A percentile compares a stretch with the other conserved stretches of the same genome.
These are phyloP conservation scores for Xylaria scruposa DNA, from an alignment of 495 filamentous ascomycete species.

Conservation along the genomic window DNA sequence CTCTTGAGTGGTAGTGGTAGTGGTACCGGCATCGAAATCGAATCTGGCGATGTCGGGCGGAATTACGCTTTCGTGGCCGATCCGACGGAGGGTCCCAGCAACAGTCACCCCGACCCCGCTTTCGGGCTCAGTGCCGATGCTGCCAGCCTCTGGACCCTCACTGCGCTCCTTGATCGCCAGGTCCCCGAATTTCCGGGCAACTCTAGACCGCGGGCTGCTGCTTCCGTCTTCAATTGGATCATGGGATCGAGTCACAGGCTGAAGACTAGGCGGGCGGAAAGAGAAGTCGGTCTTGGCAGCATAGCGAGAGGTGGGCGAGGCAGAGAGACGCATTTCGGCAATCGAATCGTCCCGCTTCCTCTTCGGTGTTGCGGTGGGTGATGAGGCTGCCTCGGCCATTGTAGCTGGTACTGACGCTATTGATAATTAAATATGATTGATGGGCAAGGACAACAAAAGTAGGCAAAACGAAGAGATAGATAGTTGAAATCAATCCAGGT, in stretches of 20 bases:
- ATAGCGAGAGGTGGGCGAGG: conserved; percentile 27
- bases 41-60: conserved; percentile 33
- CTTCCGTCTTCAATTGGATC: conserved; percentile 46
- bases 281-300: conserved; percentile 41
- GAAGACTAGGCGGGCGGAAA: conserved; percentile 41
- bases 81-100: neutral
- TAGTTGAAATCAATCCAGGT: neutral
- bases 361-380: conserved; percentile 52
- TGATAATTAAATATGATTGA: neutral
- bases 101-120: conserved; percentile 50
- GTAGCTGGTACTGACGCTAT: neutral
- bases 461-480: neutral
- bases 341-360: conserved; percentile 50
- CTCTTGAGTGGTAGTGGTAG: conserved; percentile 23
- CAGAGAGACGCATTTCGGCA: conserved; percentile 31
- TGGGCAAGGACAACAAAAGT: neutral
- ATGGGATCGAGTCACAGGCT: conserved; percentile 34
- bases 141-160: conserved; percentile 38
- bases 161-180: conserved; percentile 53
- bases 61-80: conserved; percentile 12
- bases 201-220: conserved; percentile 66
- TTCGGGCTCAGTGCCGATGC: conserved; percentile 14
- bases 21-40: conserved; percentile 34
- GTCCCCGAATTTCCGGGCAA: conserved; percentile 69
- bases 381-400: conserved; percentile 36